Conservation (phyloP, 306 rosid genomes). For the Biancaea sappan region DNA sequence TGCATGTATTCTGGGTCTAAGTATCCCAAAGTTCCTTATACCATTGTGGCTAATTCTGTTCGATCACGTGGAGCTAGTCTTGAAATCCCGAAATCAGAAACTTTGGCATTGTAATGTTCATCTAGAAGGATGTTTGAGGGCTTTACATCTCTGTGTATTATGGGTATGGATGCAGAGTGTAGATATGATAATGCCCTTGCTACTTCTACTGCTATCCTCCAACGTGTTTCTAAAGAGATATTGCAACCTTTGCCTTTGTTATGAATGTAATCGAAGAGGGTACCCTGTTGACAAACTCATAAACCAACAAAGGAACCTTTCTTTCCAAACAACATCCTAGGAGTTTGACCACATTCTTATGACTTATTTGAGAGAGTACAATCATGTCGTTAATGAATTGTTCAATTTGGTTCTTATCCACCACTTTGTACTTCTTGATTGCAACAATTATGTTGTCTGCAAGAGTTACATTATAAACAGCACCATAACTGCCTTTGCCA, state of each 20-base stretch:
- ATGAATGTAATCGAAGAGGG: slow-evolving; percentile 16
- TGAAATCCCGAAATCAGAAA: too few relatives aligned
- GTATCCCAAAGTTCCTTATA: slow-evolving; percentile 41
- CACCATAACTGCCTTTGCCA: too few relatives aligned
- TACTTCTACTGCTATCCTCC: slow-evolving; percentile 37
- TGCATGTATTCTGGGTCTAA: slow-evolving; percentile 43
- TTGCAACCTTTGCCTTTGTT: neutral
- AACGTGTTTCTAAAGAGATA: neutral
- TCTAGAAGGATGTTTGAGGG: too few relatives aligned
- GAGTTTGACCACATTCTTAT: slow-evolving; percentile 2
- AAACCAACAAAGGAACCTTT: too few relatives aligned
- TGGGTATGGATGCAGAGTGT: slow-evolving; percentile 37
- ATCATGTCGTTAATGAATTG: slow-evolving; percentile 1
- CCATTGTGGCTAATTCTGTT: slow-evolving; percentile 31
- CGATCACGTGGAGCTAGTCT: too few relatives aligned
- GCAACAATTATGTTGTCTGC: too few relatives aligned
- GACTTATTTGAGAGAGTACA: slow-evolving; percentile 5
- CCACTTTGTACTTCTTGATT: neutral
- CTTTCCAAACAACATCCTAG: too few relatives aligned
- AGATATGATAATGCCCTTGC: slow-evolving; percentile 34
- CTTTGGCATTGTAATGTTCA: too few relatives aligned
- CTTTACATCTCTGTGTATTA: slow-evolving; percentile 45
- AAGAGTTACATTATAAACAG: too few relatives aligned
- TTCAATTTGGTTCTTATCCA: slow-evolving; percentile 5
- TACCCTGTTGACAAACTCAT: too few relatives aligned